Evolutionary conservation across 2,329 filamentous ascomycete genomes (phyloP).

Genomic region (Tolypocladium inflatum): DNA sequence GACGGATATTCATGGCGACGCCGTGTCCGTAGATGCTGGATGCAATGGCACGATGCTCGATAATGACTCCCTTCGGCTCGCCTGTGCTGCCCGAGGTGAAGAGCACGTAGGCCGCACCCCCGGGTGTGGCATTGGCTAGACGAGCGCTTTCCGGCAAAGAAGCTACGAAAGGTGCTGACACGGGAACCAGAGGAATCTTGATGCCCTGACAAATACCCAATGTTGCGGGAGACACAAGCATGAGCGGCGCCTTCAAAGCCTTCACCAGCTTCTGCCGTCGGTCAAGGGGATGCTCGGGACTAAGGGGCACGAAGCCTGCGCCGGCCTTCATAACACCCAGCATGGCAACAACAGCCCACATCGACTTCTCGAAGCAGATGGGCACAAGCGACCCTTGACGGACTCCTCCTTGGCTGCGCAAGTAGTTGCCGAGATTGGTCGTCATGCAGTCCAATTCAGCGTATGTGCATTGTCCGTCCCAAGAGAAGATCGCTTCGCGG

Average conservation of each 20-base stretch:
- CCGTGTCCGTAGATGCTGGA: conserved; percentile 40
- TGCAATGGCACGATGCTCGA: conserved; percentile 40
- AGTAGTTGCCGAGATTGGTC: not conserved
- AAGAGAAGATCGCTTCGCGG: too few relatives aligned
- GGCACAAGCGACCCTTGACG: not conserved
- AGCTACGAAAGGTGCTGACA: too few relatives aligned
- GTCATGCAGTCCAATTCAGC: not conserved
- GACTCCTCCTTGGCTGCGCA: not conserved
- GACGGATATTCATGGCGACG: conserved; percentile 33
- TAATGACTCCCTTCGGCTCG: conserved; percentile 13
- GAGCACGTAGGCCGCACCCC: conserved; percentile 10
- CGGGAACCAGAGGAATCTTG: too few relatives aligned
- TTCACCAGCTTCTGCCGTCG: not conserved
- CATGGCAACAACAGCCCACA: not conserved
- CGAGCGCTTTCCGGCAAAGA: not conserved
- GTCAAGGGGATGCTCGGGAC: not conserved
- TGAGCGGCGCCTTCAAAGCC: too few relatives aligned
- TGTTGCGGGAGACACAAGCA: too few relatives aligned
- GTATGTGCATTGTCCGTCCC: not conserved
- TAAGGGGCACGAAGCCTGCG: not conserved
- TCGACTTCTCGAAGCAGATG: not conserved
- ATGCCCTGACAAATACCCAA: too few relatives aligned
- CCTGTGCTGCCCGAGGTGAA: conserved; percentile 18
- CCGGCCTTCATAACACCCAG: not conserved
- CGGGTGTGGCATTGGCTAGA: not conserved